Base-by-base conservation (phyloP, 768 basidiomycete species). In the Psilocybe tampanensis region DNA sequence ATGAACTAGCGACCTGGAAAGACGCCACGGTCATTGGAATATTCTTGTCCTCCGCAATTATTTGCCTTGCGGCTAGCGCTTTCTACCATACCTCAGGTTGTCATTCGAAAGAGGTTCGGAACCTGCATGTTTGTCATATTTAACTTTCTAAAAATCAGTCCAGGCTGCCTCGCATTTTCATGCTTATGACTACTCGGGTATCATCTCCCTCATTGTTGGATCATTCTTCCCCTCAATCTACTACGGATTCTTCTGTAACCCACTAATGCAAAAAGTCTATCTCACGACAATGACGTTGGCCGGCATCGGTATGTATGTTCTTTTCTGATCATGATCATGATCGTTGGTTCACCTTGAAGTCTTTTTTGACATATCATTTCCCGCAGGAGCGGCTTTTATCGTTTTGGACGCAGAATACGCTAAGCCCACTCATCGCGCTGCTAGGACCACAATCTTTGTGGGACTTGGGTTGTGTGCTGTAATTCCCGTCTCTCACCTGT, bases 351-450 rank as follows among this genome's bases (percentile, higher is more conserved):
- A 21, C 23, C 53, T 67, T 56, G 52, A 62, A 50, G 58, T 62
- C 56, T 34, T 66, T 63, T 60, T 66, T 64, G 49, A 52, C 24
- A 52, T 41, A 23, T 52, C 64, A 42, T 52, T 22, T 50, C 47
- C 52, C 54, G 22, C 64, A 90, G 88, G 78, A 55, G 84, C 88
- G 8, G 80, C 85, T n/a, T 87, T 84, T 71, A 81, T 90, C 65
- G 90, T 95, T 32, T 78, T 95, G 19, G 82, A 86, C 48, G 91
- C 92, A 5, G 82, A 88, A 66, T 93, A 93, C 67, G 76, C 86
- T 19, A 88, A 86, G 59, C 86, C 91, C 4, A 81, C 82, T 2
- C 89, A 90, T 68, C 82, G 93, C 22, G 83, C 86, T 62, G 84
- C 88, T 47, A 85, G 95, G 22, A 94, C 92, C 13, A 70, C 75